These are phyloP conservation scores for Onygenales sp. DNA, from an alignment of 2,329 filamentous ascomycete genomes.

Conservation along the genomic window DNA sequence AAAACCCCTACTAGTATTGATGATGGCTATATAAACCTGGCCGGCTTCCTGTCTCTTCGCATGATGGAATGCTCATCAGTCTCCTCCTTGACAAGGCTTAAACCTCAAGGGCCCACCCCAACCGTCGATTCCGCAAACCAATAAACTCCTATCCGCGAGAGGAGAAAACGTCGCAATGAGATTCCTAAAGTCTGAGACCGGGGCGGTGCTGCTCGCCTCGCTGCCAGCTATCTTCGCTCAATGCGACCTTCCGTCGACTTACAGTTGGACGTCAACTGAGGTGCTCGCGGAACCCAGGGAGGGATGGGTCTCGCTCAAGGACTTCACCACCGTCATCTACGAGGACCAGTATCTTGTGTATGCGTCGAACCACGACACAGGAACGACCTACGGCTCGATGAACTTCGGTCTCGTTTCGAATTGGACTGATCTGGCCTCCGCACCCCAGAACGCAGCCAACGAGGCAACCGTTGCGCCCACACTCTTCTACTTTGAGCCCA, in stretches of 20 bases:
- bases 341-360: constrained; percentile 55
- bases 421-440: constrained; percentile 44
- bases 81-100: too few species aligned
- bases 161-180: too few species aligned
- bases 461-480: constrained; percentile 47
- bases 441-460: constrained; percentile 44
- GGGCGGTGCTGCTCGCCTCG: too few species aligned
- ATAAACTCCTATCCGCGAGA: too few species aligned
- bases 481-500: constrained; percentile 54
- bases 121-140: too few species aligned
- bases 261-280: constrained; percentile 46
- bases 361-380: constrained; percentile 39
- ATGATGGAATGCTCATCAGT: too few species aligned
- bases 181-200: too few species aligned
- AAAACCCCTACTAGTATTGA: too few species aligned
- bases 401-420: constrained; percentile 46
- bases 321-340: constrained; percentile 49
- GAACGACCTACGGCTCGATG: constrained; percentile 47
- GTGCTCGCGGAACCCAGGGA: constrained; percentile 43
- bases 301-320: constrained; percentile 52
- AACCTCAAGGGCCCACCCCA: too few species aligned
- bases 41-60: too few species aligned
- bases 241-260: constrained; percentile 47
- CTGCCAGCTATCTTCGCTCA: too few species aligned
- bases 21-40: too few species aligned